These are phyloP conservation scores for Crataegus laevigata DNA, from an alignment of 306 rosid species.

Conservation along the genomic window DNA sequence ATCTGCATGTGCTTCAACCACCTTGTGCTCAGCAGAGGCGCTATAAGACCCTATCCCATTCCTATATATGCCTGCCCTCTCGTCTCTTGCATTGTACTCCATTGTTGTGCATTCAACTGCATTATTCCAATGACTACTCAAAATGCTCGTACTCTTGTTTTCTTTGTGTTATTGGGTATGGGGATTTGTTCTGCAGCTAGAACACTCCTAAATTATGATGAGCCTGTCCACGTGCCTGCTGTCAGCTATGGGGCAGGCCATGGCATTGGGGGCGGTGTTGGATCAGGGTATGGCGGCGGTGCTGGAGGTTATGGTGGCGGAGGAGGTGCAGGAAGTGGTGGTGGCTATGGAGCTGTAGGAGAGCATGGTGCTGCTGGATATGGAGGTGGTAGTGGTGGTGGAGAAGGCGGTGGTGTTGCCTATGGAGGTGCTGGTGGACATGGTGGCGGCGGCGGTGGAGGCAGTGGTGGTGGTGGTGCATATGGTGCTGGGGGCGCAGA, in stretches of 20 bases:
- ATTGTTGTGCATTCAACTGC: slow-evolving; percentile 12
- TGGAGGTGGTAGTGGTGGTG: slow-evolving; percentile 27
- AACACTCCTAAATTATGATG: slow-evolving; percentile 38
- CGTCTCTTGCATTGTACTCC: slow-evolving; percentile 14
- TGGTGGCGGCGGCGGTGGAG: slow-evolving; percentile 28
- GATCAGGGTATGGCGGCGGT: slow-evolving; percentile 26
- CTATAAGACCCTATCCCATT: slow-evolving; percentile 6
- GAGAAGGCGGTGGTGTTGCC: slow-evolving; percentile 16
- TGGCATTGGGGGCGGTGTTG: slow-evolving; percentile 17
- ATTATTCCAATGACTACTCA: slow-evolving; percentile 37
- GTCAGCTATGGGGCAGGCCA: slow-evolving; percentile 12
- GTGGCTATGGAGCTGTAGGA: slow-evolving; percentile 19
- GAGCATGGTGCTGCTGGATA: slow-evolving; percentile 30
- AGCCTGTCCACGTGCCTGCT: slow-evolving; percentile 12
- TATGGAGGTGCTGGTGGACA: slow-evolving; percentile 18
- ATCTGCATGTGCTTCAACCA: slow-evolving; percentile 47
- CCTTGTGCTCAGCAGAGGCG: slow-evolving; percentile 21
- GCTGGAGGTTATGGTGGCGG: slow-evolving; percentile 35
- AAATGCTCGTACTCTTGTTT: slow-evolving; percentile 17
- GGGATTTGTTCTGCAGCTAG: slow-evolving; percentile 54
- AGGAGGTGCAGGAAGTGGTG: slow-evolving; percentile 32
- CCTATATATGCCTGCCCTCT: slow-evolving; percentile 39
- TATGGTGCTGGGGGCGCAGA: slow-evolving; percentile 7
- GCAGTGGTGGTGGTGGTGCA: slow-evolving; percentile 19
- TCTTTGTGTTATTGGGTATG: slow-evolving; percentile 39